Conservation (phyloP, 2,329 filamentous ascomycete genomes). For the Uncinocarpus reesii region DNA sequence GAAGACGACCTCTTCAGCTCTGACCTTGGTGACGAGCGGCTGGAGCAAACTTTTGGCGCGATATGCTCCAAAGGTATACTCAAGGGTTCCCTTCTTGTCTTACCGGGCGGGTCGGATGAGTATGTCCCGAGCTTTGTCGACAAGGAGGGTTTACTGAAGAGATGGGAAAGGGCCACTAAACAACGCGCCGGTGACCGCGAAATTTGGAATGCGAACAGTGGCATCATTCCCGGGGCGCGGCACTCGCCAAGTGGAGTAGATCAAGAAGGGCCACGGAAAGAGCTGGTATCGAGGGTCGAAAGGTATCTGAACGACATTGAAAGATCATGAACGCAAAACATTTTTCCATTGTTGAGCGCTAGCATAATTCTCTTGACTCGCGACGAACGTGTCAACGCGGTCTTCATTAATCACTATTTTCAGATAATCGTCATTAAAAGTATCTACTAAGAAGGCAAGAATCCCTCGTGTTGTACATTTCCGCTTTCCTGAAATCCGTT, state of each 20-base stretch:
- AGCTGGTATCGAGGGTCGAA: slow-evolving; percentile 29
- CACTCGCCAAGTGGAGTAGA: slow-evolving; percentile 43
- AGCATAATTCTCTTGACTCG: neutral
- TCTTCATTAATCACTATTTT: slow-evolving; percentile 9
- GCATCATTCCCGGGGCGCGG: slow-evolving; percentile 39
- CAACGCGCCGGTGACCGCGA: slow-evolving; percentile 22
- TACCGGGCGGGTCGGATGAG: slow-evolving; percentile 41
- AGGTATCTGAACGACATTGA: slow-evolving; percentile 27
- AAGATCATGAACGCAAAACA: slow-evolving; percentile 9
- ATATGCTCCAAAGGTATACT: slow-evolving; percentile 31
- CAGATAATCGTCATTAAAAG: slow-evolving; percentile 6
- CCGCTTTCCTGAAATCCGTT: slow-evolving; percentile 8
- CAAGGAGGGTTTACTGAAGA: slow-evolving; percentile 35
- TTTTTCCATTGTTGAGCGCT: no score
- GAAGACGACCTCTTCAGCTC: slow-evolving; percentile 86
- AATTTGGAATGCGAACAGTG: slow-evolving; percentile 42
- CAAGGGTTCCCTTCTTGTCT: slow-evolving; percentile 32
- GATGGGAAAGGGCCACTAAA: slow-evolving; percentile 37
- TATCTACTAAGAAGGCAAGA: slow-evolving; percentile 12
- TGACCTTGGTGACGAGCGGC: slow-evolving; percentile 52
- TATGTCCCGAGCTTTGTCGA: slow-evolving; percentile 37
- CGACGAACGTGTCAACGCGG: neutral
- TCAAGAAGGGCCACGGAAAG: slow-evolving; percentile 33
- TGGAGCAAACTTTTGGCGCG: slow-evolving; percentile 55
- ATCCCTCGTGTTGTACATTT: slow-evolving; percentile 12